Evolutionary conservation across 495 filamentous ascomycete genomes (phyloP), one percentile per base, ranked within the genome.

Genomic region (Pyrenula massariospora): DNA sequence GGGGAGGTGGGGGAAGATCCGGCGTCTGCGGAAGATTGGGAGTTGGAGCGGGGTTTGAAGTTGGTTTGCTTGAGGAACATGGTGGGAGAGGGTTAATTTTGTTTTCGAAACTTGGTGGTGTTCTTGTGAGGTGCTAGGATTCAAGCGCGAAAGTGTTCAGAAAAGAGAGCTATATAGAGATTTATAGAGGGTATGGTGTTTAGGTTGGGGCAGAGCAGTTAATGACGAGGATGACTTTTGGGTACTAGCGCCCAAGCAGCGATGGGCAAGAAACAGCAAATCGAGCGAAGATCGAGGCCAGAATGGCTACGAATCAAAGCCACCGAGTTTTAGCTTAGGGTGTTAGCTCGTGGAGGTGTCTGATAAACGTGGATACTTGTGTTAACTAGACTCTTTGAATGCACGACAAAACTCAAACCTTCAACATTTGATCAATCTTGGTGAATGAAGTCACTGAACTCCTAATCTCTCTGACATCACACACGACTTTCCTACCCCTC

Each of bases 31-130:
- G 50, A 52, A 19, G 50, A 52, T 24, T 21, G n/a, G 10, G 50
- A 52, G 20, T 24, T 52, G 50, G 50, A 52, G 22, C 50, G 50
- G 50, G 50, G 50, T 24, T 52, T 52, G 50, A 8, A 52, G 50
- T 5, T 24, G 22, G 22, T 24, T 20, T 52, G 50, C 50, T 52
- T 52, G 19, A 52, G n/a, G 19, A 20, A 52, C 50, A 52, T 52
- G 50, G n/a, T 52, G 50, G 19, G 10, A 20, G 50, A 5, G n/a
- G 19, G 50, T 20, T 52, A 5, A 8, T 21, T 52, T 10, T 8
- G 10, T 52, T 8, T 8, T 52, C 19, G 50, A 52, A 52, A 21
- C 8, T 52, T 20, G 50, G 8, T 8, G n/a, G 22, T 52, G 20
- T 8, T 24, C 8, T 8, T 52, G 50, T 10, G 31, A 42, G 15